phyloP scores from a whole-genome alignment of 1,284 basidiomycete genomes.

The Pseudozyma thailandica region DNA sequence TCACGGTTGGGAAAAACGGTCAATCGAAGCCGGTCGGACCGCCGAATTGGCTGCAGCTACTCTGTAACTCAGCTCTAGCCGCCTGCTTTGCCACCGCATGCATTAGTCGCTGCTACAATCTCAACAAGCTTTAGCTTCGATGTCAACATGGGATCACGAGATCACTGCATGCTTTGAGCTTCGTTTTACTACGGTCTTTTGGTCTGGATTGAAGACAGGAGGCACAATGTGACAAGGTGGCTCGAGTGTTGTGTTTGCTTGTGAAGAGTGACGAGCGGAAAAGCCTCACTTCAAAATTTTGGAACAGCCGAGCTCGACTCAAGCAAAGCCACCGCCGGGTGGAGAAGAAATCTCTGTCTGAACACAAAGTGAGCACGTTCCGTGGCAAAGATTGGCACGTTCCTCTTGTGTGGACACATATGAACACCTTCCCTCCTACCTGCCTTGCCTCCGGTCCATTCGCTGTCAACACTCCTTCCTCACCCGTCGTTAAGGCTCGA shows the following conservation, averaged over 20 bases:
- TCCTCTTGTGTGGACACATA: constrained; percentile 7
- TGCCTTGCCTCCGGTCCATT: constrained; percentile 1
- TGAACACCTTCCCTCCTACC: not conserved
- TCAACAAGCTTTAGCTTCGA: not conserved
- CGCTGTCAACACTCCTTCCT: not conserved
- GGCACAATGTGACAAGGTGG: not conserved
- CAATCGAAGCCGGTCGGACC: constrained; percentile 33
- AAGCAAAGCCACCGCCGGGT: constrained; percentile 1
- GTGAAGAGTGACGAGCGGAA: constrained; percentile 11
- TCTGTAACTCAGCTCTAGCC: not conserved
- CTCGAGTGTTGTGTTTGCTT: constrained; percentile 1
- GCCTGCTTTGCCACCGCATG: not conserved
- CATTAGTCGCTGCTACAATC: too few species aligned
- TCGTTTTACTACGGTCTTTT: too few species aligned
- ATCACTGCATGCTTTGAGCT: not conserved
- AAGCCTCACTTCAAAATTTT: constrained; percentile 16
- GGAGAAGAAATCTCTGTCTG: constrained; percentile 10
- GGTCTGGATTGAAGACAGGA: not conserved
- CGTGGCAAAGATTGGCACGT: constrained; percentile 34
- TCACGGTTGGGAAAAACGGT: not conserved
- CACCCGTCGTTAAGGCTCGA: constrained; percentile 7
- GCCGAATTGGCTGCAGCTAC: constrained; percentile 17
- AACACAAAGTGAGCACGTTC: constrained; percentile 36
- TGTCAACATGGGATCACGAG: constrained; percentile 10
- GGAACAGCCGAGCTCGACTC: constrained; percentile 5